Evolutionary conservation across 2,329 filamentous ascomycete genomes (phyloP).

Genomic region (Colletotrichum agaves): DNA sequence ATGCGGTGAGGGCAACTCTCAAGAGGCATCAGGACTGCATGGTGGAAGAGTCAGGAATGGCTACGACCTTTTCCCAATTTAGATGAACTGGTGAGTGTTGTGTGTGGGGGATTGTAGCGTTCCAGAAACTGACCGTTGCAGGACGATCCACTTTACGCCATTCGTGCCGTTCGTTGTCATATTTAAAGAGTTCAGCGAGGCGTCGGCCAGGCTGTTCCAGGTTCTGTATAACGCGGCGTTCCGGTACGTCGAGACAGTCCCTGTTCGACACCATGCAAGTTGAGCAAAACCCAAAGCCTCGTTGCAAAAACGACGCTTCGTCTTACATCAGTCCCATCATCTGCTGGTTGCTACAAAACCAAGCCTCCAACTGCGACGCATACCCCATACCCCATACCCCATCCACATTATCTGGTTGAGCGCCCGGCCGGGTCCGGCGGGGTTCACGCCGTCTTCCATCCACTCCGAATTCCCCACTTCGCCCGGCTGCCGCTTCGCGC

Average conservation of each 20-base stretch:
- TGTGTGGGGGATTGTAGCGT: no score
- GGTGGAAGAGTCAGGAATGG: conserved; percentile 47
- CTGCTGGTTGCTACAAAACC: conserved; percentile 52
- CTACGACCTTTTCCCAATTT: conserved; percentile 51
- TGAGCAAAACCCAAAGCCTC: neutral
- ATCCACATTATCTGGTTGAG: conserved; percentile 48
- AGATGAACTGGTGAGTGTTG: conserved; percentile 57
- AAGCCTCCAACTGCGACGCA: conserved; percentile 50
- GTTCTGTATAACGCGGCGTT: conserved; percentile 68
- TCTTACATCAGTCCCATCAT: conserved; percentile 51
- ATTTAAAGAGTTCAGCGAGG: conserved; percentile 58
- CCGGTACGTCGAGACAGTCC: conserved; percentile 59
- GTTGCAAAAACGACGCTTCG: conserved; percentile 10
- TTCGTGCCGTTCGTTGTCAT: conserved; percentile 65
- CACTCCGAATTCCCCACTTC: conserved; percentile 10
- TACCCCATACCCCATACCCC: conserved; percentile 52
- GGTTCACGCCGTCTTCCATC: conserved; percentile 6
- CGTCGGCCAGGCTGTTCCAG: conserved; percentile 65
- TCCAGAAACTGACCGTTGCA: conserved; percentile 38
- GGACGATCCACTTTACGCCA: conserved; percentile 60
- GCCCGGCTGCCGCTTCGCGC: conserved; percentile 31
- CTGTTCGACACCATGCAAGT: neutral
- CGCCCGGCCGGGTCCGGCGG: conserved; percentile 31
- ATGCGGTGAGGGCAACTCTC: conserved; percentile 54
- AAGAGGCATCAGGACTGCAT: conserved; percentile 54